Evolutionary conservation across 164 flowering plant species (phyloP).

Genomic region (Annona cherimola): DNA sequence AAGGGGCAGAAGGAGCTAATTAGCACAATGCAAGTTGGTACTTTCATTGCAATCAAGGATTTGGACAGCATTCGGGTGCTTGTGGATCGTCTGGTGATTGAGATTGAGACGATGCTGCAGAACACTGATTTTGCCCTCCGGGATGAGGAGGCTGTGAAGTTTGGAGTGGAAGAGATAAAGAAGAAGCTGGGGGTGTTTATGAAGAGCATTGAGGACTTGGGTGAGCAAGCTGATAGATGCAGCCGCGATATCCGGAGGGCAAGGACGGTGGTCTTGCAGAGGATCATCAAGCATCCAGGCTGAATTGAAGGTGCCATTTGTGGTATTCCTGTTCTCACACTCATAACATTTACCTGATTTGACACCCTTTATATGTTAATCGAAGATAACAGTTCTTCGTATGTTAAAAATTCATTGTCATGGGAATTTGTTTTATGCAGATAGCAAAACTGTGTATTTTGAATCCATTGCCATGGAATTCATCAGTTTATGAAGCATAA

Average conservation of each 20-base stretch:
- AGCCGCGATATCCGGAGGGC: slow-evolving; percentile 54
- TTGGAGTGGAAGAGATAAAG: slow-evolving; percentile 72
- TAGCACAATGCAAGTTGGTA: slow-evolving; percentile 51
- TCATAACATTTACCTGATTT: background rate
- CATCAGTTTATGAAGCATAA: slow-evolving; percentile 1
- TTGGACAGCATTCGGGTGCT: slow-evolving; percentile 61
- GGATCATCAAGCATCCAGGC: slow-evolving; percentile 56
- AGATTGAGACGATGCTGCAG: slow-evolving; percentile 46
- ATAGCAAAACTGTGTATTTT: background rate
- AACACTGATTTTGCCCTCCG: slow-evolving; percentile 49
- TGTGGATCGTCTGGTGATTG: slow-evolving; percentile 47
- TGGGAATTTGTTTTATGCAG: no score
- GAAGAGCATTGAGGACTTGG: slow-evolving; percentile 55
- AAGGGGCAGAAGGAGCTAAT: slow-evolving; percentile 59
- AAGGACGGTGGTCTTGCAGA: slow-evolving; percentile 61
- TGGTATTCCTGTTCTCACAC: slow-evolving; percentile 5
- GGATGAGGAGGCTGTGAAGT: slow-evolving; percentile 51
- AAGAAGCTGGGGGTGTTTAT: slow-evolving; percentile 47
- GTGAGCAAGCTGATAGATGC: slow-evolving; percentile 56
- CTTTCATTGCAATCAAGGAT: slow-evolving; percentile 54
- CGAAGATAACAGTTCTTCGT: no score
- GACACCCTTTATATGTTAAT: background rate
- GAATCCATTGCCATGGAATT: slow-evolving; percentile 10
- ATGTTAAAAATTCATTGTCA: no score
- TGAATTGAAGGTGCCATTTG: slow-evolving; percentile 11